Percentiles rank a stretch among this genome's conserved stretches.
These are phyloP conservation scores for Colletotrichum viniferum DNA, from an alignment of 2,329 filamentous ascomycete species.

Conservation along the genomic window DNA sequence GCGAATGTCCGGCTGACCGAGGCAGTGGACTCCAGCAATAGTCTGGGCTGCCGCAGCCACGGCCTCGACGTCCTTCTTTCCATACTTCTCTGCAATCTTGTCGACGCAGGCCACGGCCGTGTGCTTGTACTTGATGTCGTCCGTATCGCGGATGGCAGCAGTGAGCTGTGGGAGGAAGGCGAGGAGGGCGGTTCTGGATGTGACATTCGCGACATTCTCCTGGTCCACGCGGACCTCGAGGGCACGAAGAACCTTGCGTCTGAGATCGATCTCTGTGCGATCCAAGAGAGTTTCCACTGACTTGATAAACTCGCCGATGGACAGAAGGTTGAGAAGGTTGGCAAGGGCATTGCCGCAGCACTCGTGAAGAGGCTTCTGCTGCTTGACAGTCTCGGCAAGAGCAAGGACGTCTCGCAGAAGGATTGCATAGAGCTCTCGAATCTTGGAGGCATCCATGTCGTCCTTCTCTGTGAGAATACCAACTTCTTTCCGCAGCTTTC, in stretches of 20 bases:
- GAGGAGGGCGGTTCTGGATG: constrained; percentile 73
- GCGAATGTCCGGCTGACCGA: constrained; percentile 74
- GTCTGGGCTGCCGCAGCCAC: constrained; percentile 77
- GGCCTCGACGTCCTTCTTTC: constrained; percentile 83
- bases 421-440: constrained; percentile 71
- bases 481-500: constrained; percentile 60
- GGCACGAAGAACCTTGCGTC: constrained; percentile 79
- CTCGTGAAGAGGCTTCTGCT: constrained; percentile 57
- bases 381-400: constrained; percentile 69
- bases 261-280: constrained; percentile 74
- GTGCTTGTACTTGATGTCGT: constrained; percentile 78
- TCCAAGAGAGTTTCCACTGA: constrained; percentile 83
- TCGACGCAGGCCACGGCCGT: constrained; percentile 90
- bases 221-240: constrained; percentile 80
- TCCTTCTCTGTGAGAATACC: constrained; percentile 62
- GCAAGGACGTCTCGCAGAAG: constrained; percentile 69
- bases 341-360: constrained; percentile 74
- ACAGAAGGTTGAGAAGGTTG: constrained; percentile 82
- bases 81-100: constrained; percentile 92
- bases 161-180: constrained; percentile 82
- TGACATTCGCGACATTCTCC: constrained; percentile 70
- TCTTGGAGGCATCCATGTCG: constrained; percentile 69
- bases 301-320: constrained; percentile 87
- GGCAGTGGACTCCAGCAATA: constrained; percentile 76
- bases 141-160: constrained; percentile 73